Evolutionary conservation across 371 early-diverging fungal genomes (phyloP).

Genomic region (Parasitella parasitica): DNA sequence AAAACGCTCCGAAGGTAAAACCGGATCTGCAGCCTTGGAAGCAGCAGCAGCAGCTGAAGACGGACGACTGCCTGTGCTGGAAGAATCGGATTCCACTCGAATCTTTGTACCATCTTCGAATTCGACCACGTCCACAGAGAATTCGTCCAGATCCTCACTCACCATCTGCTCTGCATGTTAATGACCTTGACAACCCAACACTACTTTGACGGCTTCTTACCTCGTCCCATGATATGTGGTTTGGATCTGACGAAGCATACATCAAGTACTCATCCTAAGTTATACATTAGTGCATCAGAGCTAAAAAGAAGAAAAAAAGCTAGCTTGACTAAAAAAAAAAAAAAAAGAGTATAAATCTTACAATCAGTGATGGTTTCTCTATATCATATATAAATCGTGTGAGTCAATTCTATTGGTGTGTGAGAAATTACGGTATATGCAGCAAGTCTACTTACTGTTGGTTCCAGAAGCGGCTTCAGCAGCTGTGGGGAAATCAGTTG

Average conservation of each 20-base stretch:
- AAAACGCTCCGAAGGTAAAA: conserved; percentile 44
- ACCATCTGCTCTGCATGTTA: conserved; percentile 22
- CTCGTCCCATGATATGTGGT: conserved; percentile 37
- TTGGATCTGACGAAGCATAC: conserved; percentile 20
- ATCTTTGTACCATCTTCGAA: conserved; percentile 37
- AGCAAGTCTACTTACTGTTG: conserved; percentile 13
- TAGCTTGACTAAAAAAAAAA: background rate
- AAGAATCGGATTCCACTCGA: background rate
- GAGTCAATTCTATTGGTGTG: background rate
- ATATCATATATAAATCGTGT: background rate
- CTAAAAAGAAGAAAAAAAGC: no score
- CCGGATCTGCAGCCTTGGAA: conserved; percentile 6
- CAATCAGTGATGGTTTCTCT: conserved; percentile 11
- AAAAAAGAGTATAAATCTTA: background rate
- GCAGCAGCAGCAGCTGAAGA: conserved; percentile 1
- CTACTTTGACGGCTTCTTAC: no score
- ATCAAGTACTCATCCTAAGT: conserved; percentile 22
- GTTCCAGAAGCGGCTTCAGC: conserved; percentile 21
- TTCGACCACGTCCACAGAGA: conserved; percentile 24
- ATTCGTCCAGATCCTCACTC: conserved; percentile 27
- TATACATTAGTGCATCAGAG: no score
- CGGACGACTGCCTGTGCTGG: background rate
- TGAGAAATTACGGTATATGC: background rate
- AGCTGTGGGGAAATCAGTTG: conserved; percentile 32
- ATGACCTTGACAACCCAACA: no score